Evolutionary conservation across 2,329 filamentous ascomycete genomes (phyloP), one percentile per base, ranked within the genome.

Genomic region (Fusarium armeniacum): DNA sequence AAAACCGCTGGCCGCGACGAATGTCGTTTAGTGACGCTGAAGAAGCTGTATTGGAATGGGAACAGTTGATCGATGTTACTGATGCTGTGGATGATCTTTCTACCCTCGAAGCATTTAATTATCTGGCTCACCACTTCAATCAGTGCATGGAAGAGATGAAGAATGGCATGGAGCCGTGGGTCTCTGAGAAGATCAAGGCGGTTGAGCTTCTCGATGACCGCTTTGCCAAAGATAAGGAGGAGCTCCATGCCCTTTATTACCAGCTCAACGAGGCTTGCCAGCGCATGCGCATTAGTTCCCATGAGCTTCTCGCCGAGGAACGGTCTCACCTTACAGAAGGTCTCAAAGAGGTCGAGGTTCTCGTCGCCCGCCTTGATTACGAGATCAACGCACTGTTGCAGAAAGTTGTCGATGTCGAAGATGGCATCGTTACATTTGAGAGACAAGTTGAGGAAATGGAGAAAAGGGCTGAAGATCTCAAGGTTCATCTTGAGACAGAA

Each of bases 361-460:
- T 97, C 40, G 89, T 91, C 4, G 93, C 93, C 22, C 94, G 94
- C 79, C 84, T 98, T 58, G 94, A 98, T 75, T 98, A 98, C 79
- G 95, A 98, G 82, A 90, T 98, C 65, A 88, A 91, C 63, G 89
- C 90, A 18, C 83, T 98, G n/a, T 85, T 89, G 50, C 89, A 90
- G 49, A 93, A 93, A 74, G 91, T 97, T 12, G 87, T 92, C 73
- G 95, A 98, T 76, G 92, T 97, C 11, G 94, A 97, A 76, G 91
- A 93, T 65, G 92, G 92, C 1, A 89, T 97, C 1, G 82, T 81
- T 13, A 91, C 94, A 65, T 97, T 97, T 78, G 92, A 94, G 78
- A 85, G 87, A 50, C 91, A 94, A 77, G 92, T 96, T 2, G 83
- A 86, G 46, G 90, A 93, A 56, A 86, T 93, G 50, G 93, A 92